phyloP scores from a whole-genome alignment of 139 green algal genomes.

The Zygnema circumcarinatum region DNA sequence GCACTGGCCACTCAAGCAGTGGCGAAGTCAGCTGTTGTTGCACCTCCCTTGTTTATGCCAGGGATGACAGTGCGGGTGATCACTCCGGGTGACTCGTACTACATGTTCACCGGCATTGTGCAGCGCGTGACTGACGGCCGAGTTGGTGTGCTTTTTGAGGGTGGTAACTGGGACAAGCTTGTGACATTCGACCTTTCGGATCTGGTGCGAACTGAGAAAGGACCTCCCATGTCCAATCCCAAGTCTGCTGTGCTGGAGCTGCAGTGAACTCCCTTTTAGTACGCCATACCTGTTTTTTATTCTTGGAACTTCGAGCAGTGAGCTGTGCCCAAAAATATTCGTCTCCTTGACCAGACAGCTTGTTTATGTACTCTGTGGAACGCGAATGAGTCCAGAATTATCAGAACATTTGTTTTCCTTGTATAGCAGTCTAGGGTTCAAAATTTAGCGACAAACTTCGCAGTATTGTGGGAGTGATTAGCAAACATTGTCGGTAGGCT shows the following conservation, averaged over 20 bases:
- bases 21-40: not conserved
- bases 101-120: conserved; percentile 59
- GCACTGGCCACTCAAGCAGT: not conserved
- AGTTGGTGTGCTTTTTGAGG: conserved; percentile 62
- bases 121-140: conserved; percentile 62
- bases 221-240: conserved; percentile 53
- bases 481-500: too few relatives aligned
- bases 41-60: conserved; percentile 58
- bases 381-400: too few relatives aligned
- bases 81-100: conserved; percentile 55
- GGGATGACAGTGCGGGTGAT: conserved; percentile 62
- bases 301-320: too few relatives aligned
- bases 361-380: too few relatives aligned
- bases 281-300: too few relatives aligned
- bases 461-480: too few relatives aligned
- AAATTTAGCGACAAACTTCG: too few relatives aligned
- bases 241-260: conserved; percentile 56
- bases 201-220: conserved; percentile 42
- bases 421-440: too few relatives aligned
- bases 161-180: conserved; percentile 67
- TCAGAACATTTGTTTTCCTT: too few relatives aligned
- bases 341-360: too few relatives aligned
- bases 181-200: conserved; percentile 56
- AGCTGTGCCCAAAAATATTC: too few relatives aligned
- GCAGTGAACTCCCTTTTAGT: too few relatives aligned